Conservation (phyloP, 768 basidiomycete species). For the Cantharellus cinnabarinus region DNA sequence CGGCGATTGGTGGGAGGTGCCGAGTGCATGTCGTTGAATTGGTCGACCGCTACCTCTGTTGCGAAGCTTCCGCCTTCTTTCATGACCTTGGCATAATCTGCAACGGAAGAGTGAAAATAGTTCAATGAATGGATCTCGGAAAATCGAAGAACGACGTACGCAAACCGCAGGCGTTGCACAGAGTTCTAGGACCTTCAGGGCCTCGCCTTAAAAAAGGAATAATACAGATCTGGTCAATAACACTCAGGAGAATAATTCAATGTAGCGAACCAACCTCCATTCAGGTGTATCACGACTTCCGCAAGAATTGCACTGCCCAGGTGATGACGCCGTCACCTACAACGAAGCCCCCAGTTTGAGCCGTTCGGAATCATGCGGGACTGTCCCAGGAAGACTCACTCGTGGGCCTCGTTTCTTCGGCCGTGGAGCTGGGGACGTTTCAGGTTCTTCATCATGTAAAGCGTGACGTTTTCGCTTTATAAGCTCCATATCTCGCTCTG, state of each 20-base stretch:
- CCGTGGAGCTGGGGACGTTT: neutral
- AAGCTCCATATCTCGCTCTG: neutral
- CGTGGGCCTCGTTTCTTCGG: neutral
- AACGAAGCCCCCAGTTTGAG: neutral
- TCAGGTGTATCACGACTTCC: conserved; percentile 19
- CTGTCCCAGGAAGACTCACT: neutral
- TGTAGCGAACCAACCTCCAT: conserved; percentile 10
- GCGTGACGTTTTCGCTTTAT: neutral
- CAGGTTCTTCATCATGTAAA: neutral
- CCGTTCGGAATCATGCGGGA: neutral
- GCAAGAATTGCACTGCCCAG: conserved; percentile 11
- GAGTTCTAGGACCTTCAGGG: conserved; percentile 18
- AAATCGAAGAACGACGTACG: neutral
- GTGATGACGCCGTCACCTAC: conserved; percentile 1
- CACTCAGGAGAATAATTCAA: neutral
- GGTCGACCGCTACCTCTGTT: neutral
- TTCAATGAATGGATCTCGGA: neutral
- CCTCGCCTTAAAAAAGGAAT: conserved; percentile 11
- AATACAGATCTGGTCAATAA: neutral
- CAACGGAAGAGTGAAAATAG: neutral
- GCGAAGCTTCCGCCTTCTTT: neutral
- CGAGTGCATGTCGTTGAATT: too few relatives aligned
- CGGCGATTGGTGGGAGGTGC: too few relatives aligned
- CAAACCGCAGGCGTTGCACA: conserved; percentile 19
- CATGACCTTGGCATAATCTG: conserved; percentile 8